phyloP scores from a whole-genome alignment of 192 early-diverging fungal genomes.

The Podila horticola region DNA sequence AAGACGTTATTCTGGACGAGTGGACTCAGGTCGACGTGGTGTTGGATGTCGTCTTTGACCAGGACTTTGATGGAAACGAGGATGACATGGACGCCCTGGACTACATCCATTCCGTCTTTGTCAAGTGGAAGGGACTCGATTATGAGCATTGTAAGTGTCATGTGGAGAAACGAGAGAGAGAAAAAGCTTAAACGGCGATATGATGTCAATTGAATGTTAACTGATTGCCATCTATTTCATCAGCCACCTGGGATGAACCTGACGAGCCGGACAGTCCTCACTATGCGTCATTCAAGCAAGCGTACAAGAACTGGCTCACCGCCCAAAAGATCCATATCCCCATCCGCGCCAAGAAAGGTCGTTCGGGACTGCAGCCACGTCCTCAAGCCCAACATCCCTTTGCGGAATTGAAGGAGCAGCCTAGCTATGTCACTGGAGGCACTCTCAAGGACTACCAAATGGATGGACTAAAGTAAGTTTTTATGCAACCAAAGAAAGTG shows the following conservation, averaged over 20 bases:
- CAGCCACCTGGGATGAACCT: conserved; percentile 56
- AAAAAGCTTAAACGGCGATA: not conserved
- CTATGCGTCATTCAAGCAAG: conserved; percentile 47
- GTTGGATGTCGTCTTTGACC: conserved; percentile 51
- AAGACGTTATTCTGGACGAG: conserved; percentile 34
- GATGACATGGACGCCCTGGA: conserved; percentile 43
- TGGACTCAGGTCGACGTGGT: conserved; percentile 57
- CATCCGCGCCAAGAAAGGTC: conserved; percentile 40
- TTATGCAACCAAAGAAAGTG: not conserved
- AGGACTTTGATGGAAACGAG: conserved; percentile 23
- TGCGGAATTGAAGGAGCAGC: conserved; percentile 63
- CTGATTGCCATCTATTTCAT: not conserved
- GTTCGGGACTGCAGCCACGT: conserved; percentile 26
- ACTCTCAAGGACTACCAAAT: conserved; percentile 74
- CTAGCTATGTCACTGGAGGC: conserved; percentile 62
- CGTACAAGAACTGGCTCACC: conserved; percentile 51
- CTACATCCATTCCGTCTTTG: conserved; percentile 61
- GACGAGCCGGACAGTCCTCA: conserved; percentile 32
- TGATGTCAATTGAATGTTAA: no score
- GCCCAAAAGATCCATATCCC: conserved; percentile 51
- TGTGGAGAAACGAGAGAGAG: not conserved
- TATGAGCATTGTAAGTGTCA: conserved; percentile 61
- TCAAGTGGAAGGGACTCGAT: conserved; percentile 71
- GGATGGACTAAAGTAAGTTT: conserved; percentile 63
- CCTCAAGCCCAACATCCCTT: conserved; percentile 43